These are phyloP conservation scores for Candida hungchunana DNA, from an alignment of 805 yeast genomes.

Conservation along the genomic window DNA sequence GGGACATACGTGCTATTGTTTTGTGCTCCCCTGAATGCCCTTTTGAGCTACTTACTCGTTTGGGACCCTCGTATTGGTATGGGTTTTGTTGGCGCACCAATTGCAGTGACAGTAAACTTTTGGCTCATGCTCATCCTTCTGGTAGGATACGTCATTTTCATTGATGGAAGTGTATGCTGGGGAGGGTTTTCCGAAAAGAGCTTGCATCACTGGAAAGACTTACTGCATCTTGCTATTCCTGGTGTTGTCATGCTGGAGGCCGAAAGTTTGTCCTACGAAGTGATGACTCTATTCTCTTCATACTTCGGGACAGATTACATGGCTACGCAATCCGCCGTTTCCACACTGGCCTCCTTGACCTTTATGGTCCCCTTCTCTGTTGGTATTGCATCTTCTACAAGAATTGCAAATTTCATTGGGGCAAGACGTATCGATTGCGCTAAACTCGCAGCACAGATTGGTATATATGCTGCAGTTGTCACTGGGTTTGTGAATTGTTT, in stretches of 20 bases:
- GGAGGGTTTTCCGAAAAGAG: conserved; percentile 27
- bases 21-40: conserved; percentile 60
- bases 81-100: conserved; percentile 75
- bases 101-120: conserved; percentile 60
- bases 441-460: conserved; percentile 40
- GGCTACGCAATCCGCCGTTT: conserved; percentile 72
- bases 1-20: conserved; percentile 64
- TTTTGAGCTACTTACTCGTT: conserved; percentile 59
- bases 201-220: conserved; percentile 49
- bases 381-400: conserved; percentile 65
- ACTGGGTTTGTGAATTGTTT: conserved; percentile 51
- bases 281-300: conserved; percentile 64
- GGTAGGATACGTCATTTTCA: conserved; percentile 46
- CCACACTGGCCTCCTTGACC: conserved; percentile 58
- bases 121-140: conserved; percentile 59
- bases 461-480: conserved; percentile 34
- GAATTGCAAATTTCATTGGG: conserved; percentile 71
- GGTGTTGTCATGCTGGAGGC: conserved; percentile 80
- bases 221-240: conserved; percentile 59
- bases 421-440: conserved; percentile 47
- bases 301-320: conserved; percentile 64
- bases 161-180: conserved; percentile 36
- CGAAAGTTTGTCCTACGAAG: conserved; percentile 71
- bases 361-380: conserved; percentile 77
- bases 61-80: conserved; percentile 59